A percentile compares a stretch with the other conserved stretches of the same genome.
Evolutionary conservation across 805 yeast genomes (phyloP).

Genomic region (Peterozyma xylosa): DNA sequence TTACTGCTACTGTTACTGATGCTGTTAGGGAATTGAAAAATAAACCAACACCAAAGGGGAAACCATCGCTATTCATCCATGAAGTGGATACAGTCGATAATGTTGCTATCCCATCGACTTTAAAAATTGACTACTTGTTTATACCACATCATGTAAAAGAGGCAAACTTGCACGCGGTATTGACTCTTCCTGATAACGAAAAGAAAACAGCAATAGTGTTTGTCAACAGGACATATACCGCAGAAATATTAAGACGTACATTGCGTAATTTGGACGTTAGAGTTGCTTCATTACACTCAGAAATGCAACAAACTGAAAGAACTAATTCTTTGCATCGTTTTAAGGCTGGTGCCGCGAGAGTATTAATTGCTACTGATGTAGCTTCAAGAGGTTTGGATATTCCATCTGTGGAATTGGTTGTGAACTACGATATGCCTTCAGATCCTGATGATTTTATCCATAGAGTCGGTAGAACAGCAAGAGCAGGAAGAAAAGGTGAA

Average conservation of each 20-base stretch:
- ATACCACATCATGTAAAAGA: slow-evolving; percentile 88
- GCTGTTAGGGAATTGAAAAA: slow-evolving; percentile 77
- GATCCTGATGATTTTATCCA: slow-evolving; percentile 82
- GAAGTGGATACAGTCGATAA: slow-evolving; percentile 70
- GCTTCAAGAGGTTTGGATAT: slow-evolving; percentile 89
- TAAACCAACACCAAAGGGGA: slow-evolving; percentile 45
- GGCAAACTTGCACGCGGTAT: slow-evolving; percentile 68
- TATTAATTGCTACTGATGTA: slow-evolving; percentile 88
- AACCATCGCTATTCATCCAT: slow-evolving; percentile 56
- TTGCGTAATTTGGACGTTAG: slow-evolving; percentile 66
- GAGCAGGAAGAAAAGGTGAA: slow-evolving; percentile 91
- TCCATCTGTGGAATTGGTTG: slow-evolving; percentile 69
- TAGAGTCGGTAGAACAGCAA: slow-evolving; percentile 93
- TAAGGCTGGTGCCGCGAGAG: slow-evolving; percentile 90
- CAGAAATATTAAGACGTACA: slow-evolving; percentile 79
- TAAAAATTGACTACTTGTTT: slow-evolving; percentile 59
- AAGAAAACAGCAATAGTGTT: slow-evolving; percentile 76
- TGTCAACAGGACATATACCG: slow-evolving; percentile 85
- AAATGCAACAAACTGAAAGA: slow-evolving; percentile 90
- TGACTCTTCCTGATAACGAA: slow-evolving; percentile 54
- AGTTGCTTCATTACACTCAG: slow-evolving; percentile 88
- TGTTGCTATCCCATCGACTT: slow-evolving; percentile 72
- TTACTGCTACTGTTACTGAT: slow-evolving; percentile 95
- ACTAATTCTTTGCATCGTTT: slow-evolving; percentile 87
- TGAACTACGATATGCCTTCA: slow-evolving; percentile 75